phyloP scores from a whole-genome alignment of 805 yeast species.

The Metschnikowia henanensis region DNA sequence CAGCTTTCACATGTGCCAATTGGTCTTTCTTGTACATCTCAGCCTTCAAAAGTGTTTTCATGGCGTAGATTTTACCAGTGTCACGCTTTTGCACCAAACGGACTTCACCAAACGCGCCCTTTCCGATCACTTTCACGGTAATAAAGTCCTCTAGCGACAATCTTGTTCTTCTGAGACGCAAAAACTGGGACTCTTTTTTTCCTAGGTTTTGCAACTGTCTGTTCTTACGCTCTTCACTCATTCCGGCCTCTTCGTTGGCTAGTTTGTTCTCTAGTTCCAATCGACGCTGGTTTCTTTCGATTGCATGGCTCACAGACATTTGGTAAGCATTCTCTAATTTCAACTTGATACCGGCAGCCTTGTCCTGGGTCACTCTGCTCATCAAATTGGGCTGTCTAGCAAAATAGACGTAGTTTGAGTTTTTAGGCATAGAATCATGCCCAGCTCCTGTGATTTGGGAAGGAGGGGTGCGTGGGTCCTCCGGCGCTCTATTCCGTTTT shows the following conservation, averaged over 20 bases:
- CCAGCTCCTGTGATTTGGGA: slow-evolving; percentile 4
- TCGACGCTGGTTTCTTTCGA: slow-evolving; percentile 92
- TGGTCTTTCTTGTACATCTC: slow-evolving; percentile 97
- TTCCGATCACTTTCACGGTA: slow-evolving; percentile 89
- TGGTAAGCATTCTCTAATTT: slow-evolving; percentile 84
- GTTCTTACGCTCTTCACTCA: slow-evolving; percentile 80
- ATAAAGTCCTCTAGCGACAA: slow-evolving; percentile 79
- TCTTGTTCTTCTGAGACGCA: slow-evolving; percentile 82
- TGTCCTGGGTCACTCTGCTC: slow-evolving; percentile 74
- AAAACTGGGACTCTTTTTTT: slow-evolving; percentile 81
- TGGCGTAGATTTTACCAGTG: slow-evolving; percentile 89
- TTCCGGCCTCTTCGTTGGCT: slow-evolving; percentile 56
- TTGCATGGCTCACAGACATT: slow-evolving; percentile 85
- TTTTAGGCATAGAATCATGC: slow-evolving; percentile 2
- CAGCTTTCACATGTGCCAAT: slow-evolving; percentile 93
- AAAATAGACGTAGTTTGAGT: slow-evolving; percentile 51
- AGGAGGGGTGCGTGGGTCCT: slow-evolving; percentile 14
- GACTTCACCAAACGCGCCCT: slow-evolving; percentile 98
- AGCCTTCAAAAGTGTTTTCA: slow-evolving; percentile 86
- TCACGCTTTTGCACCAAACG: slow-evolving; percentile 91
- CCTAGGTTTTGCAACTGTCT: slow-evolving; percentile 83
- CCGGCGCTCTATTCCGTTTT: slow-evolving; percentile 8
- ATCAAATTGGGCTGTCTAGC: slow-evolving; percentile 81
- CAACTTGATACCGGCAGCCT: slow-evolving; percentile 79
- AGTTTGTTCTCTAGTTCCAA: slow-evolving; percentile 78